A percentile compares a stretch with the other conserved stretches of the same genome.
Conservation (phyloP, 331 rosid species). For the Pyracantha coccinea region DNA sequence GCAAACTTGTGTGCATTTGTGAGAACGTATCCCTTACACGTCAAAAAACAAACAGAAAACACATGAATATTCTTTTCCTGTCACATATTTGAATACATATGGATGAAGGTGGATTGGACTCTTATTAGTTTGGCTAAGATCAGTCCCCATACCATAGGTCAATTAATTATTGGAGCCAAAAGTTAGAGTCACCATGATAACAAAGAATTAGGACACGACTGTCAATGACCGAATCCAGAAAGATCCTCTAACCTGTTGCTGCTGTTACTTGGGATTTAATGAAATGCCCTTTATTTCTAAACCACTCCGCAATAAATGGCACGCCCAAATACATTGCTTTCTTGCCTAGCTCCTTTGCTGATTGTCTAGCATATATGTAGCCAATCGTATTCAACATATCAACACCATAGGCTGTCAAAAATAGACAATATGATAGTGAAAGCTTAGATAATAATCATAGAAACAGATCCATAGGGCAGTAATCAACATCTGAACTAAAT, state of each 20-base stretch:
- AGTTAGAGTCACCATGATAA: neutral
- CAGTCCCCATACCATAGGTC: neutral
- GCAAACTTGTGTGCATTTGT: neutral
- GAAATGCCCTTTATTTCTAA: slow-evolving; percentile 96
- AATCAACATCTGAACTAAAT: neutral
- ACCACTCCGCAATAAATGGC: slow-evolving; percentile 98
- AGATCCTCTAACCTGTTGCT: slow-evolving; percentile 70
- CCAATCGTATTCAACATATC: slow-evolving; percentile 96
- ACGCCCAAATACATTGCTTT: slow-evolving; percentile 93
- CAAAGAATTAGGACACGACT: neutral
- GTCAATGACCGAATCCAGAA: slow-evolving; percentile 13
- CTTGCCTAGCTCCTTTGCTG: slow-evolving; percentile 96
- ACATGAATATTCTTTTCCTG: neutral
- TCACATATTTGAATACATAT: neutral
- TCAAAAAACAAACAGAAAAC: neutral
- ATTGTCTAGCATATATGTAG: slow-evolving; percentile 90
- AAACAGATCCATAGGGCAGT: neutral
- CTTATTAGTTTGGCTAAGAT: neutral
- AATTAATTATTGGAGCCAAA: neutral
- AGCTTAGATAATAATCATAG: slow-evolving; percentile 11
- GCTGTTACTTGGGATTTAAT: slow-evolving; percentile 98
- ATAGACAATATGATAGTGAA: slow-evolving; percentile 1
- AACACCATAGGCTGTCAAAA: slow-evolving; percentile 78
- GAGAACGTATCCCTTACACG: neutral
- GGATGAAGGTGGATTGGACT: neutral